These are phyloP conservation scores for Kewa caespitosa DNA, from an alignment of 179 eudicot genomes.

Conservation along the genomic window DNA sequence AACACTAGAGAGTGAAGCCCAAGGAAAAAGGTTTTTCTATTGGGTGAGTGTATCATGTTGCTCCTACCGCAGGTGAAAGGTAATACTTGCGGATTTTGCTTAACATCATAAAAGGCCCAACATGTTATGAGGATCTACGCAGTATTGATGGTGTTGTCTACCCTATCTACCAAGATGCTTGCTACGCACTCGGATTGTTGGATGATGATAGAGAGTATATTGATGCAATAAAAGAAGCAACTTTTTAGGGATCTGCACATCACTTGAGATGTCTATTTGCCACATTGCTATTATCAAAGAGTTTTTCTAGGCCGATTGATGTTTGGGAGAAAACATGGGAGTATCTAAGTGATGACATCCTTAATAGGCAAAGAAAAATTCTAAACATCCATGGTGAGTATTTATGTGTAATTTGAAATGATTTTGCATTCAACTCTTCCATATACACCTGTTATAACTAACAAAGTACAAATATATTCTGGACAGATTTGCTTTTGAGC, in stretches of 20 bases:
- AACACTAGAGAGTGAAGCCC: too few relatives aligned
- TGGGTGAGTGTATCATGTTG: too few relatives aligned
- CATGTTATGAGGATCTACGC: not conserved
- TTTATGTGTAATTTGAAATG: not conserved
- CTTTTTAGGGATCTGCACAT: not conserved
- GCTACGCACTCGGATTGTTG: conserved; percentile 1
- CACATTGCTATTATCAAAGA: not conserved
- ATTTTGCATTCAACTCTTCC: too few relatives aligned
- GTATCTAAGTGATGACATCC: not conserved
- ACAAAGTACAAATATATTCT: not conserved
- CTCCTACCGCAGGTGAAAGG: too few relatives aligned
- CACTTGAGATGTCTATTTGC: conserved; percentile 8
- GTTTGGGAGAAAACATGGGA: conserved; percentile 17
- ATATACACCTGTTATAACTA: too few relatives aligned
- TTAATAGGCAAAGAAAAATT: not conserved
- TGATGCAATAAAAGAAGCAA: conserved; percentile 14
- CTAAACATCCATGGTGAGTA: not conserved
- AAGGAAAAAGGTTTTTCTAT: too few relatives aligned
- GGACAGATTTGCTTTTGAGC: too few relatives aligned
- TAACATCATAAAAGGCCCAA: conserved; percentile 1
- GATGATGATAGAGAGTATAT: conserved; percentile 24
- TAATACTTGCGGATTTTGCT: too few relatives aligned
- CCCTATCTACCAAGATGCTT: not conserved
- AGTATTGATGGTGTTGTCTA: not conserved
- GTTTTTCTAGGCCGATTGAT: not conserved